Evolutionary conservation across 1,139 yeast genomes (phyloP), one percentile per base, ranked within the genome.

Genomic region (Blastobotrys arbuscula): DNA sequence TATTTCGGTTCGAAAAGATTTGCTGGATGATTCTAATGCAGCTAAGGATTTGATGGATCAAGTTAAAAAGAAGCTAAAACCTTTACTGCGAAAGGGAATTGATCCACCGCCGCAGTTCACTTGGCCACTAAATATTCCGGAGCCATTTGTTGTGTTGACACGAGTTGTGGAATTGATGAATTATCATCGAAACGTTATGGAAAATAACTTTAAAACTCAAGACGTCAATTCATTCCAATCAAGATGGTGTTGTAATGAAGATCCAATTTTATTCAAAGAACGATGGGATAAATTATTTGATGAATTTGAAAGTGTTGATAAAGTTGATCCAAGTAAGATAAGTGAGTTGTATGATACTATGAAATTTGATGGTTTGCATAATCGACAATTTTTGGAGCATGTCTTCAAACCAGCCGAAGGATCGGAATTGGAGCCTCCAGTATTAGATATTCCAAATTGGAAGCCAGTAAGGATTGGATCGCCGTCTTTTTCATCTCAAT

Each of bases 21-120:
- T 94, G 50, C 73, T 94, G 48, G 99, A 94, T 67, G 98, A 94
- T 67, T 85, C 96, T 34, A 94, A 94, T 66, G 99, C 99, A 1
- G 99, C 99, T 1, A 94, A 94, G 63, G 97, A 89, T 64, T 73
- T 89, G 47, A 92, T 90, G 97, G 99, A 94, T 63, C 87, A 89
- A 63, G 99, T 94, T 36, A 94, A 94, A 68, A 94, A 92, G 79
- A 89, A 90, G 72, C 75, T 94, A 62, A 94, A 94, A 67, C 97
- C 97, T 0, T 73, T 94, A 62, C 72, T 94, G 48, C 79, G 99
- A 67, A 92, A 90, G 67, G 98, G 98, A 2, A 87, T 90, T 50
- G 96, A 89, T 60, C 97, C 97, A 0, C 98, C 98, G n/a, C 89
- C 95, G 1, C 97, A 92, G 63, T 94, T 94, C 67, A 87, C 98